Evolutionary conservation across 176 grass and related monocot species (phyloP), one percentile per base, ranked within the genome.

Genomic region (Musa itinerans): DNA sequence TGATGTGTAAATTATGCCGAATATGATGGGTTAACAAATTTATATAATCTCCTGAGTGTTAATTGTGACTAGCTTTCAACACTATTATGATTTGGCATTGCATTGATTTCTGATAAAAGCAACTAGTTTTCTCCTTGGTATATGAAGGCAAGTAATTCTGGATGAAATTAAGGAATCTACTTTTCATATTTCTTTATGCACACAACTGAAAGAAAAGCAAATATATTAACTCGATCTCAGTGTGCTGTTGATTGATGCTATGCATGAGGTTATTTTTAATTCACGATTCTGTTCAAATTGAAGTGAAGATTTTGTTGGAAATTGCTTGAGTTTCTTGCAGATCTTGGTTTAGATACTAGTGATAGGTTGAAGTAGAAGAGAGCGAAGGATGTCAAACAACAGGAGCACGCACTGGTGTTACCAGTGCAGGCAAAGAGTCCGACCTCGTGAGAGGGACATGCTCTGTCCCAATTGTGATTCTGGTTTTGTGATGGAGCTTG

Each of bases 351-450:
- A 51, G 68, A 48, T 20, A n/a, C 52, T 71, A 8, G 0, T 2
- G 29, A 11, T 52, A 71, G 9, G 48, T 20, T 52, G 16, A 51
- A 51, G 27, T 2, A 51, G n/a, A 10, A 71, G 34, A 71, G 9
- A 1, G 50, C 15, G 17, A 16, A 52, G 52, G 11, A 64, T 52
- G 74, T 51, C 74, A 1, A 76, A 74, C 21, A 26, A 20, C 65
- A 50, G 34, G 43, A 58, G 19, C 74, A 76, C 59, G 14, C 59
- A 76, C 58, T 76, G 59, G 74, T 76, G 74, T 65, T 76, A 65
- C 21, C 58, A 63, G 57, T 76, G 74, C 29, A 63, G 58, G 74
- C 58, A 76, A 65, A 59, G 43, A 24, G 59, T 76, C 43, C 74
- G 34, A 43, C 74, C 59, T 63, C 9, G 48, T 50, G 58, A 59